Conservation (phyloP, 345 rosid genomes). For the Cardiospermum halicacabum region DNA sequence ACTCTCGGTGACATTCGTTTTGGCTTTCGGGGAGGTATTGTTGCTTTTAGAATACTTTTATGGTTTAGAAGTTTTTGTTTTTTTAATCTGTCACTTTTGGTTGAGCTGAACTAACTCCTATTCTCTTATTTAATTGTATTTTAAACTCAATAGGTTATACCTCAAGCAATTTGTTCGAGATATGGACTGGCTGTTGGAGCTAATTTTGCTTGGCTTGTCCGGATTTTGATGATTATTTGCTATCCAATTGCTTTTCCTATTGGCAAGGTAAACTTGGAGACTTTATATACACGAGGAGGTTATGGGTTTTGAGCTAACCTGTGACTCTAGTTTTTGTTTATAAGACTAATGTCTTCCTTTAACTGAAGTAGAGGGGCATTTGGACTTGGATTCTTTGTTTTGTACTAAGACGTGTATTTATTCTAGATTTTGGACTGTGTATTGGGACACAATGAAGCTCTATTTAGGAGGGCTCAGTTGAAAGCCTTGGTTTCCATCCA, state of each 20-base stretch:
- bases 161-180: conserved; percentile 91
- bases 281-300: not conserved
- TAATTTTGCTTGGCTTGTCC: conserved; percentile 79
- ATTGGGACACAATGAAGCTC: conserved; percentile 84
- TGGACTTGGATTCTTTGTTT: not conserved
- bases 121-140: conserved; percentile 6
- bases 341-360: not conserved
- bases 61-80: conserved; percentile 1
- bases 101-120: conserved; percentile 3
- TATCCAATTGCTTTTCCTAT: conserved; percentile 89
- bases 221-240: conserved; percentile 72
- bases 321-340: not conserved
- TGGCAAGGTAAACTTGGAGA: conserved; percentile 57
- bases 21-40: conserved; percentile 87
- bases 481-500: conserved; percentile 96
- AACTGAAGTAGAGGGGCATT: not conserved
- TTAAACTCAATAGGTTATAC: conserved; percentile 99
- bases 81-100: conserved; percentile 4
- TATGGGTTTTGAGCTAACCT: not conserved
- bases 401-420: conserved; percentile 11
- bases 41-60: conserved; percentile 3
- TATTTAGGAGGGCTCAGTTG: conserved; percentile 92
- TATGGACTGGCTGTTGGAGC: conserved; percentile 96
- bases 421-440: conserved; percentile 77
- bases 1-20: conserved; percentile 91